Percentiles rank a stretch among this genome's conserved stretches.
Conservation (phyloP, 371 early-diverging fungal genomes). For the Mucor plumbeus region DNA sequence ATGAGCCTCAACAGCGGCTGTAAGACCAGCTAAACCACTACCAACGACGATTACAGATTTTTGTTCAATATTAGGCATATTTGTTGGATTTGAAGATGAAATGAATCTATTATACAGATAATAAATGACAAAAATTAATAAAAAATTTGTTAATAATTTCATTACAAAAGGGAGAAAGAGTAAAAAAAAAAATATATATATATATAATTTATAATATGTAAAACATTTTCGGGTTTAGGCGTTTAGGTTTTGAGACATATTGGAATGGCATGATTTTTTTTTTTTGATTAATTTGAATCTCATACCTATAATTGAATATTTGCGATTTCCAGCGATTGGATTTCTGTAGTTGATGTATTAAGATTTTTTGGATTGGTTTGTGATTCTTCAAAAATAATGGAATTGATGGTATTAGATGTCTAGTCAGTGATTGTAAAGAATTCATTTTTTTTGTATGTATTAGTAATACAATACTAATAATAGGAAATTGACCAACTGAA, state of each 20-base stretch:
- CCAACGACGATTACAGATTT: conserved; percentile 66
- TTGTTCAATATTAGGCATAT: conserved; percentile 15
- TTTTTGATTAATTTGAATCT: conserved; percentile 4
- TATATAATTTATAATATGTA: background rate
- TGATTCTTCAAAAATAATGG: background rate
- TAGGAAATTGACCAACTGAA: background rate
- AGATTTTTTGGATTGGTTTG: background rate
- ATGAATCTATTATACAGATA: conserved; percentile 21
- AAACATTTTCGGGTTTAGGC: conserved; percentile 1
- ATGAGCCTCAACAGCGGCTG: conserved; percentile 79
- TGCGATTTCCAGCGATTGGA: background rate
- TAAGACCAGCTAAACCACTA: conserved; percentile 82
- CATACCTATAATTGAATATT: background rate
- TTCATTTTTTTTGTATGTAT: background rate
- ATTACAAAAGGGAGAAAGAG: conserved; percentile 6
- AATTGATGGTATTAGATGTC: background rate
- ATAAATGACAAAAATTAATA: conserved; percentile 20
- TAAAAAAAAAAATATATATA: too few relatives aligned
- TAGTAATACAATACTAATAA: too few relatives aligned
- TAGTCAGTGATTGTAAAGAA: background rate
- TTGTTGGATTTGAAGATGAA: background rate
- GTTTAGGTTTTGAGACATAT: conserved; percentile 2
- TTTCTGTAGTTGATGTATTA: background rate
- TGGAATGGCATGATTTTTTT: conserved; percentile 21
- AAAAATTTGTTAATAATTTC: conserved; percentile 16